These are phyloP conservation scores for Ophiostoma piceae DNA, from an alignment of 2,329 filamentous ascomycete genomes.

Conservation along the genomic window DNA sequence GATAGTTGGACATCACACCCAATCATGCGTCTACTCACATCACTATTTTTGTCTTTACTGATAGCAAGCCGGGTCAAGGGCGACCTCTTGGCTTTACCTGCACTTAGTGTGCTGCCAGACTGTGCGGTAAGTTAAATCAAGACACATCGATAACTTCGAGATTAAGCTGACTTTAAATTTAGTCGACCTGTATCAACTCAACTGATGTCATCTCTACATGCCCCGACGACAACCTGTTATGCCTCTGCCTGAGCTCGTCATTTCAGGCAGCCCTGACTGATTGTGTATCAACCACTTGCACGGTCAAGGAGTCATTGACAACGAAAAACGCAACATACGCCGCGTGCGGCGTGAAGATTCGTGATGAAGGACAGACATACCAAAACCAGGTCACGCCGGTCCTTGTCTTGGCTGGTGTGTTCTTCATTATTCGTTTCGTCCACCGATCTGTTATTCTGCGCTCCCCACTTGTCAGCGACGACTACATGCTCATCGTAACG, in stretches of 20 bases:
- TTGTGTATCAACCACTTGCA: conserved; percentile 16
- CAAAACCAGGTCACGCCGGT: conserved; percentile 33
- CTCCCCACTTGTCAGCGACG: conserved; percentile 32
- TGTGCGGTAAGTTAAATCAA: neutral
- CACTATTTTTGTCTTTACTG: neutral
- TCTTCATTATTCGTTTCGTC: conserved; percentile 38
- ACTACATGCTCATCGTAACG: conserved; percentile 34
- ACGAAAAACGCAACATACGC: conserved; percentile 30
- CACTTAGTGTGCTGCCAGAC: neutral
- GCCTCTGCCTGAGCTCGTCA: conserved; percentile 17
- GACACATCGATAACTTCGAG: neutral
- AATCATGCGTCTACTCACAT: neutral
- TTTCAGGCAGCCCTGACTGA: conserved; percentile 5
- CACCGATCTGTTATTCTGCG: conserved; percentile 34
- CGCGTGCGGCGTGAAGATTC: conserved; percentile 29
- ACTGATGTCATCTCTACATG: neutral
- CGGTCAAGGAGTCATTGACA: conserved; percentile 15
- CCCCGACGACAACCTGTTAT: conserved; percentile 3
- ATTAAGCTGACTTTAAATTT: neutral
- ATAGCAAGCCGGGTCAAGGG: neutral
- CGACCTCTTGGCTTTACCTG: neutral
- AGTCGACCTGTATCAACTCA: conserved; percentile 6
- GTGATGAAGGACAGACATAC: conserved; percentile 31
- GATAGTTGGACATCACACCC: neutral
- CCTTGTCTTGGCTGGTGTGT: conserved; percentile 35